Percentiles rank a stretch among this genome's conserved stretches.
phyloP scores from a whole-genome alignment of 129 eudicot species.

The Ambrosia artemisiifolia region DNA sequence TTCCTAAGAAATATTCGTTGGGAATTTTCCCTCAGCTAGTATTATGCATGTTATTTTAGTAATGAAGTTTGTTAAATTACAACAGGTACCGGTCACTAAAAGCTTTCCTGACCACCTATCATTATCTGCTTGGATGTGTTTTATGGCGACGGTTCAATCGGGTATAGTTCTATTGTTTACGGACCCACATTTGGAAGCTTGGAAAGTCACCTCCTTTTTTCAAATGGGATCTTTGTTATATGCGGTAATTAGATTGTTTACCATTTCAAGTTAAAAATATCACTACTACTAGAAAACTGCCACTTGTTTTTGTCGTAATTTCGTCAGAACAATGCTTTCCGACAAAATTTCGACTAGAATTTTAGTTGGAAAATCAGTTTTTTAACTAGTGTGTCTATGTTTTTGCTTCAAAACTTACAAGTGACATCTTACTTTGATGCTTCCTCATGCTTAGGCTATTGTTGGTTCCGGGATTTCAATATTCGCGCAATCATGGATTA shows the following conservation, averaged over 20 bases:
- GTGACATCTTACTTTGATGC: background rate
- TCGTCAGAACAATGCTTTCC: too few species aligned
- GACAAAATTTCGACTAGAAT: too few species aligned
- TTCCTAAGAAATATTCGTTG: too few species aligned
- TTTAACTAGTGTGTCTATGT: background rate
- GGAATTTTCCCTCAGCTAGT: too few species aligned
- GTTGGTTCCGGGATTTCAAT: constrained; percentile 62
- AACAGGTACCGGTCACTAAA: constrained; percentile 60
- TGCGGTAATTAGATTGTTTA: constrained; percentile 41
- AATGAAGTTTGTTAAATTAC: background rate
- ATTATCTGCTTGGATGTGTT: constrained; percentile 77
- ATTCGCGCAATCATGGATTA: constrained; percentile 86
- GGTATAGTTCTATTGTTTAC: constrained; percentile 42
- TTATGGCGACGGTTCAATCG: constrained; percentile 62
- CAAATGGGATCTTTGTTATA: constrained; percentile 51
- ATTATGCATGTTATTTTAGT: too few species aligned
- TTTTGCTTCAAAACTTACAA: background rate
- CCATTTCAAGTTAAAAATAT: background rate
- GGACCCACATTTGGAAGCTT: constrained; percentile 48
- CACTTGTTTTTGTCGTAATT: too few species aligned
- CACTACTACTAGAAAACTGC: too few species aligned
- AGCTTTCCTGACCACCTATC: constrained; percentile 69
- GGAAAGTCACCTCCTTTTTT: constrained; percentile 57
- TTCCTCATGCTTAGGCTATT: constrained; percentile 40
- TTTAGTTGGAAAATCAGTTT: too few species aligned